Base-by-base conservation (phyloP, 179 eudicot species). In the Gypsophila paniculata region DNA sequence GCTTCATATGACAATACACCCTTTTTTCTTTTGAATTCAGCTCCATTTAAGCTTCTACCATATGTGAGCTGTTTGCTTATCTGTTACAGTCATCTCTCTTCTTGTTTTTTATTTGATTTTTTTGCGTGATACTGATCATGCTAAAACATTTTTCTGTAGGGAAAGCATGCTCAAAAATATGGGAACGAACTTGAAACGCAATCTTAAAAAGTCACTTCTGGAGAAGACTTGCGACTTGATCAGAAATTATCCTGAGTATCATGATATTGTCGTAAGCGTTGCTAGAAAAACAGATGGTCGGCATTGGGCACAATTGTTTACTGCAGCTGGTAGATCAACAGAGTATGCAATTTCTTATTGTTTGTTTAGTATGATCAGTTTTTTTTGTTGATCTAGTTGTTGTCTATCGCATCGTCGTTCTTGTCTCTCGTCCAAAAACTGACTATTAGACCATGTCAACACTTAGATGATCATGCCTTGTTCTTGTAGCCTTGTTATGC, bases 211-310 rank as follows among this genome's bases (percentile, higher is more conserved):
- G 54, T 85, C 96, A 71, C 99, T 94, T 76, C 70, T 94, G 84
- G 90, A 88, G 75, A 91, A 94, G 85, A 91, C 97, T 1, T 94
- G 97, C 78, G 96, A 90, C 84, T 77, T 94, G 72, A 91, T 94
- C 74, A 90, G 85, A 78, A 86, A 89, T 52, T 94, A 89, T 77
- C 96, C 96, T 0, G 97, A 94, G 78, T 94, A 93, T 67, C 88
- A 88, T 79, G 97, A 93, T 72, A 93, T 93, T 65, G 98, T 91
- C 44, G 98, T 93, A 68, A 91, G 98, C 59, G 98, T 93, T 77
- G 98, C 98, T 65, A 87, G 98, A 80, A 93, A 93, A 81, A 93
- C 98, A 58, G 98, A 93, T 83, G 98, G 92, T 49, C 90, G 98
- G 70, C 96, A 93, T 77, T 93, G 98, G 98, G 90, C 91, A 74